These are phyloP conservation scores for Leucosporidium scottii DNA, from an alignment of 768 basidiomycete genomes.

Conservation along the genomic window DNA sequence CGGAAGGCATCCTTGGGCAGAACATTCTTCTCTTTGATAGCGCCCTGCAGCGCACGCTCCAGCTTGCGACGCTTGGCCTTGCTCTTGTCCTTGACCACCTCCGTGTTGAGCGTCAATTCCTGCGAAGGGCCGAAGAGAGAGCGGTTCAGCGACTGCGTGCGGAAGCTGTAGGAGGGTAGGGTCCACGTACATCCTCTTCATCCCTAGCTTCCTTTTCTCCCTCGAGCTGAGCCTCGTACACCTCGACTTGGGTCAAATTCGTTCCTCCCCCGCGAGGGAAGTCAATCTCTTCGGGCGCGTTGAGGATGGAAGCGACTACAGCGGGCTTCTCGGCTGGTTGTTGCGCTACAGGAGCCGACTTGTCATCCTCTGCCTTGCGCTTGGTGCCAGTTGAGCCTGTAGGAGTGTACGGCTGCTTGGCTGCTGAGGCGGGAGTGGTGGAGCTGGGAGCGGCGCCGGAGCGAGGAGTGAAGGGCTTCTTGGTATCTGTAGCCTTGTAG, in stretches of 20 bases:
- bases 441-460: not conserved
- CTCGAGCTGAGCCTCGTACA: conserved; percentile 76
- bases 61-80: conserved; percentile 42
- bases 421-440: not conserved
- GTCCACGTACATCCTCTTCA: conserved; percentile 49
- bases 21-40: conserved; percentile 41
- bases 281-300: conserved; percentile 34
- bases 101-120: conserved; percentile 17
- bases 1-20: conserved; percentile 49
- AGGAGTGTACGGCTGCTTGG: not conserved
- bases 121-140: not conserved
- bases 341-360: conserved; percentile 3
- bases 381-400: not conserved
- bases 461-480: not conserved
- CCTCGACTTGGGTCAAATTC: conserved; percentile 75
- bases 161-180: not conserved
- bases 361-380: conserved; percentile 1
- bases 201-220: conserved; percentile 74
- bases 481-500: conserved; percentile 16
- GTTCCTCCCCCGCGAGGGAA: conserved; percentile 96
- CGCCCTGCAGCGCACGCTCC: conserved; percentile 28
- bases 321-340: conserved; percentile 12
- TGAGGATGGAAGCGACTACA: conserved; percentile 16
- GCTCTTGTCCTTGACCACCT: conserved; percentile 43
- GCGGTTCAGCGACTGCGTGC: not conserved